Percentiles rank a stretch among this genome's conserved stretches.
phyloP scores from a whole-genome alignment of 257 asterid genomes.

The Primulina huaijiensis region DNA sequence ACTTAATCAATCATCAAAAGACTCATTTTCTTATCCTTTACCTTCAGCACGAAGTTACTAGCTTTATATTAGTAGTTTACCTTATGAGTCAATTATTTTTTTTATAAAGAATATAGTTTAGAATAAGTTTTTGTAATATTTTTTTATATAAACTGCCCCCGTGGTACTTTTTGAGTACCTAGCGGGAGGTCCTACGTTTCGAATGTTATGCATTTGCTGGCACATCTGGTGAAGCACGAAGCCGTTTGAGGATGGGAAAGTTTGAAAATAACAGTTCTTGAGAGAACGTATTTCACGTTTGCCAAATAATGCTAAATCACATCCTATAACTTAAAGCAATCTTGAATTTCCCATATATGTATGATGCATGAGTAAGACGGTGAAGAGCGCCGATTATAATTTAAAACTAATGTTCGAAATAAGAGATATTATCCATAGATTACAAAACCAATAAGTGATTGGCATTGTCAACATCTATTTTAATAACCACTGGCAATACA shows the following conservation, averaged over 20 bases:
- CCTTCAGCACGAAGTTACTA: not conserved
- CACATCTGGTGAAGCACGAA: not conserved
- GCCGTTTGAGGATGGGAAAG: not conserved
- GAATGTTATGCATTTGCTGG: not conserved
- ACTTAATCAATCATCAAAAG: not conserved
- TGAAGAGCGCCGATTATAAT: not conserved
- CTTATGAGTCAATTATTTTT: not conserved
- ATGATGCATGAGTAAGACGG: not conserved
- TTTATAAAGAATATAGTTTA: not conserved
- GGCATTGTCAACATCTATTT: not conserved
- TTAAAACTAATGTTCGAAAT: too few relatives aligned
- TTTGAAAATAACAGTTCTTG: not conserved
- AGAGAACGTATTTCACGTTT: not conserved
- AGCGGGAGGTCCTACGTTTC: too few relatives aligned
- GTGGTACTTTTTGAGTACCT: too few relatives aligned
- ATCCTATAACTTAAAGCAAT: not conserved
- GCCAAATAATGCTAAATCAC: not conserved
- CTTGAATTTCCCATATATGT: not conserved
- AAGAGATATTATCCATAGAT: too few relatives aligned
- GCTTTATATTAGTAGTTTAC: not conserved
- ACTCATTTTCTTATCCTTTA: conserved; percentile 1
- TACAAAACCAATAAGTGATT: not conserved
- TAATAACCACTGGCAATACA: not conserved
- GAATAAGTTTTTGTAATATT: not conserved
- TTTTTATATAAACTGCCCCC: too few relatives aligned